phyloP scores from a whole-genome alignment of 169 alveolate genomes.

The Cryptosporidium ryanae region DNA sequence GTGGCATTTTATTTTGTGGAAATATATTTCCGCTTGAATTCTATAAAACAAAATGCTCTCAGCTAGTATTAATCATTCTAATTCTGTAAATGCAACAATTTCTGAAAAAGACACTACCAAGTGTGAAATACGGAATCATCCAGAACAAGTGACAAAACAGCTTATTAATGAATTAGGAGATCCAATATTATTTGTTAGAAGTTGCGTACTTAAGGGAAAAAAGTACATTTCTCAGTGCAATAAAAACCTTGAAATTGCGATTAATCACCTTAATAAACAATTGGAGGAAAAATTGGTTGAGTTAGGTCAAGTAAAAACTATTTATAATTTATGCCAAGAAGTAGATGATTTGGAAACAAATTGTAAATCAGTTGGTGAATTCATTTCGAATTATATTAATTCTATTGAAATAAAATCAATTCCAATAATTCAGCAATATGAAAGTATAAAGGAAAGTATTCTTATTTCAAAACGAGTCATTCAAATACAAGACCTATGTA shows the following conservation, averaged over 20 bases:
- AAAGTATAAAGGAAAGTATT: slow-evolving; percentile 31
- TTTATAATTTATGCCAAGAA: slow-evolving; percentile 26
- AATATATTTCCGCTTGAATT: no score
- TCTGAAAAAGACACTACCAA: neutral
- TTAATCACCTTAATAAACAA: slow-evolving; percentile 29
- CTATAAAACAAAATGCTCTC: no score
- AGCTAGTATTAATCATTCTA: no score
- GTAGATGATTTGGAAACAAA: slow-evolving; percentile 3
- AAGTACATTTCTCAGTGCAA: slow-evolving; percentile 39
- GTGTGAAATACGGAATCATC: neutral
- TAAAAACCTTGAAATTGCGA: slow-evolving; percentile 35
- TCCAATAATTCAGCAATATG: slow-evolving; percentile 47
- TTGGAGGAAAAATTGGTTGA: slow-evolving; percentile 19
- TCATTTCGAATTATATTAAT: neutral
- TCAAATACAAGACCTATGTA: slow-evolving; percentile 41
- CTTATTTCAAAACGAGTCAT: slow-evolving; percentile 20
- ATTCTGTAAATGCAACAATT: no score
- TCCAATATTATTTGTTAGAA: slow-evolving; percentile 53
- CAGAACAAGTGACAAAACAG: slow-evolving; percentile 24
- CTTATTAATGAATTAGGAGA: slow-evolving; percentile 57
- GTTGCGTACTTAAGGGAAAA: slow-evolving; percentile 54
- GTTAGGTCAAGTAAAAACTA: slow-evolving; percentile 30
- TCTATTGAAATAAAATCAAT: slow-evolving; percentile 1
- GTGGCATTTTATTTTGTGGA: no score
- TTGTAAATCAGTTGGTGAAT: neutral